A percentile compares a stretch with the other conserved stretches of the same genome.
phyloP scores from a whole-genome alignment of 108 stramenopile species.

The Cyclotella cryptica region DNA sequence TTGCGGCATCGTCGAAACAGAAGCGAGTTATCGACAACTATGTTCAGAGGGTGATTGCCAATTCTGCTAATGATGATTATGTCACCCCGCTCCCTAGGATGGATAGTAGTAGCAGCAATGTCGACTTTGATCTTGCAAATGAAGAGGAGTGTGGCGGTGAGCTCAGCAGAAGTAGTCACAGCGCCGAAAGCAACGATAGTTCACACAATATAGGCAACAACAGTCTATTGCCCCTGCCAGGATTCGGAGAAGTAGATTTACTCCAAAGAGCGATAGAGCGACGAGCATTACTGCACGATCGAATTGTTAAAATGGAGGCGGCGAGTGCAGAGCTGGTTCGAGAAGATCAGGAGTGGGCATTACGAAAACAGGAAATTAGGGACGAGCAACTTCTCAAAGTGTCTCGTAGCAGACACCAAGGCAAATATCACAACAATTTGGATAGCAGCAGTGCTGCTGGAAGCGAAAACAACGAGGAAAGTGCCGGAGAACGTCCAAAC shows the following conservation, averaged over 20 bases:
- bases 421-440: too few species aligned
- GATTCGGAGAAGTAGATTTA: conserved; percentile 37
- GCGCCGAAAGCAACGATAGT: background rate
- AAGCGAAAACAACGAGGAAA: too few species aligned
- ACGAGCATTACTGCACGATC: conserved; percentile 34
- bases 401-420: background rate
- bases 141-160: background rate
- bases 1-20: background rate
- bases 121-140: background rate
- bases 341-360: background rate
- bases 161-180: background rate
- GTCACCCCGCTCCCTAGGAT: conserved; percentile 11
- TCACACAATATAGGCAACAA: background rate
- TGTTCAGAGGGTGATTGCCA: conserved; percentile 5
- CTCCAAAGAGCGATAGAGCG: conserved; percentile 44
- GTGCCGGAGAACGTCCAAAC: too few species aligned
- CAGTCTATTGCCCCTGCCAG: conserved; percentile 5
- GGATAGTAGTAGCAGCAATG: background rate
- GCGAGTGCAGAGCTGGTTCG: conserved; percentile 20
- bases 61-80: background rate
- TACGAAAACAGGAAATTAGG: conserved; percentile 3
- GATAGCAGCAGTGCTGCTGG: too few species aligned
- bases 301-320: conserved; percentile 36
- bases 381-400: background rate
- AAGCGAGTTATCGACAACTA: conserved; percentile 3